These are phyloP conservation scores for Citrus reticulata DNA, from an alignment of 345 rosid genomes.

Conservation along the genomic window DNA sequence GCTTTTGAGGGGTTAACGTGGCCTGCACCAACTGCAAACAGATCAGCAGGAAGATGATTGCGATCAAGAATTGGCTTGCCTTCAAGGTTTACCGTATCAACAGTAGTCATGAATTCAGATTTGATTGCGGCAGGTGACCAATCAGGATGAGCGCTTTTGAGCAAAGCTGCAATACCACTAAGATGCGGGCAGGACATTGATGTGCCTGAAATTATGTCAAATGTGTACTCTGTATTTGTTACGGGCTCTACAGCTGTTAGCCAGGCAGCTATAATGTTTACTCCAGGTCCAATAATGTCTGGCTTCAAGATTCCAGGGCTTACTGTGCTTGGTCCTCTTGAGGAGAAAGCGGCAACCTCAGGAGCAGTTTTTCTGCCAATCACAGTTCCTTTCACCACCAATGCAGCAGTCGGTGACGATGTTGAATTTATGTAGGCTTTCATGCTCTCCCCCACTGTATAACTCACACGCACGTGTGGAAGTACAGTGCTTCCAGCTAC, in stretches of 20 bases:
- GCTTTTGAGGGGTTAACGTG: too few relatives aligned
- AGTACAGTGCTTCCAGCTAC: not conserved
- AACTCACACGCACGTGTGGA: not conserved
- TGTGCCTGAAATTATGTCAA: not conserved
- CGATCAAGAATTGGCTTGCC: too few relatives aligned
- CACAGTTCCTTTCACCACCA: not conserved
- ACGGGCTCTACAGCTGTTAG: not conserved
- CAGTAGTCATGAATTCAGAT: not conserved
- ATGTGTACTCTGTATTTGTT: not conserved
- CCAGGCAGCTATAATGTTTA: not conserved
- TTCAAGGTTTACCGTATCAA: too few relatives aligned
- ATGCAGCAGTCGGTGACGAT: not conserved
- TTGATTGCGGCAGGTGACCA: not conserved
- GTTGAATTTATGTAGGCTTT: not conserved
- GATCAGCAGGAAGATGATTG: too few relatives aligned
- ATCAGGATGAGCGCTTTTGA: not conserved
- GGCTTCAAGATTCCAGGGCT: not conserved
- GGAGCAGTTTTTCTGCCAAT: not conserved
- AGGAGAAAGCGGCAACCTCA: not conserved
- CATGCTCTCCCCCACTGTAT: not conserved
- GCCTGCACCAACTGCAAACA: too few relatives aligned
- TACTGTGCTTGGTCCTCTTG: not conserved
- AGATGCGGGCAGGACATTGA: not conserved
- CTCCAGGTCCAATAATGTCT: not conserved
- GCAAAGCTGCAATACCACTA: not conserved